These are phyloP conservation scores for Eucalyptus cladocalyx DNA, from an alignment of 345 rosid species.

Conservation along the genomic window DNA sequence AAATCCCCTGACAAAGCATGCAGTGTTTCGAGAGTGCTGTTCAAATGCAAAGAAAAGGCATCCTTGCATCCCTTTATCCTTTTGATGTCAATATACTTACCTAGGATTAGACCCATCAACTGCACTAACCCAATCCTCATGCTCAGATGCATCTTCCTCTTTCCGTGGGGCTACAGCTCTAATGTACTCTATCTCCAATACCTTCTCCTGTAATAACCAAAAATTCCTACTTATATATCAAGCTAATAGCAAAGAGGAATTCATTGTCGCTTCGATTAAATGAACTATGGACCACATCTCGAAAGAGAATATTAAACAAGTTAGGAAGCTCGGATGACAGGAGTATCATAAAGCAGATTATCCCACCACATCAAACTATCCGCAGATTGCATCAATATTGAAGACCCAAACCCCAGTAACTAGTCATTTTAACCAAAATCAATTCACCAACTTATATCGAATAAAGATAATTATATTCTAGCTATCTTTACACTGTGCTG, in stretches of 20 bases:
- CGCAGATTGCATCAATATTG: not conserved
- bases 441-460: not conserved
- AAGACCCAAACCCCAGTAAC: not conserved
- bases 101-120: slow-evolving; percentile 65
- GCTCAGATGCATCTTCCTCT: slow-evolving; percentile 71
- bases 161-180: slow-evolving; percentile 76
- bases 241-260: not conserved
- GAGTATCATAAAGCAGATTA: not conserved
- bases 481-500: not conserved
- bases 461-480: not conserved
- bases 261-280: not conserved
- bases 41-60: not conserved
- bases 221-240: not conserved
- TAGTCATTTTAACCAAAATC: not conserved
- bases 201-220: slow-evolving; percentile 52
- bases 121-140: slow-evolving; percentile 98
- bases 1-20: not conserved
- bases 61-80: not conserved
- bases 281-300: not conserved
- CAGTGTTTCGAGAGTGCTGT: not conserved
- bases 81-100: slow-evolving; percentile 13
- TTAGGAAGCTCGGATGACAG: not conserved
- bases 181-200: slow-evolving; percentile 85
- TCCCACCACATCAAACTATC: not conserved
- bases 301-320: not conserved